Evolutionary conservation across 106 monocot species (phyloP).

Genomic region (Cymbidium sinense): DNA sequence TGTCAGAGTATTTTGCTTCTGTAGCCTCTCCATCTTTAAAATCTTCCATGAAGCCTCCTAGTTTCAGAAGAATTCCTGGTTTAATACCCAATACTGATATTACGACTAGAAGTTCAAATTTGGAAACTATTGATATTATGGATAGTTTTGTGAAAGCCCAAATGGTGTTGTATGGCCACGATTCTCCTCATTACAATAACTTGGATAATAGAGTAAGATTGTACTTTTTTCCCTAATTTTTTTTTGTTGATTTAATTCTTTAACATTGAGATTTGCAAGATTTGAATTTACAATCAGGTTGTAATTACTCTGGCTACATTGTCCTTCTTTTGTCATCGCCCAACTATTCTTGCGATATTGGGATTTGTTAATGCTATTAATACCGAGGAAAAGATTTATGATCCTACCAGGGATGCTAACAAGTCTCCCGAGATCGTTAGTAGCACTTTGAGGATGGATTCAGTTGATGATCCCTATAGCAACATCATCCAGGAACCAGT

Average conservation of each 20-base stretch:
- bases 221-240: not conserved
- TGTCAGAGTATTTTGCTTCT: slow-evolving; percentile 23
- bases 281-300: slow-evolving; percentile 40
- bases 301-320: slow-evolving; percentile 65
- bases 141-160: slow-evolving; percentile 96
- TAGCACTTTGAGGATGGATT: slow-evolving; percentile 1
- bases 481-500: slow-evolving; percentile 26
- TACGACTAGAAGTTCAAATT: slow-evolving; percentile 16
- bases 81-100: slow-evolving; percentile 62
- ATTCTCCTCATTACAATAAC: slow-evolving; percentile 67
- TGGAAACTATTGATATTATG: slow-evolving; percentile 33
- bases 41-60: slow-evolving; percentile 53
- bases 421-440: slow-evolving; percentile 10
- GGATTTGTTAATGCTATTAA: slow-evolving; percentile 80
- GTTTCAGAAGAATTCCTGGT: slow-evolving; percentile 64
- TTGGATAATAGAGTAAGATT: slow-evolving; percentile 68
- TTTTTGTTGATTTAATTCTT: slow-evolving; percentile 1
- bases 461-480: slow-evolving; percentile 13
- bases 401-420: not conserved
- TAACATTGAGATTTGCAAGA: not conserved
- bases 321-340: slow-evolving; percentile 91
- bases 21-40: slow-evolving; percentile 15
- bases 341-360: slow-evolving; percentile 86
- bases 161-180: slow-evolving; percentile 60
- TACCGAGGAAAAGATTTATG: slow-evolving; percentile 26